Evolutionary conservation across 2,329 filamentous ascomycete genomes (phyloP), one percentile per base, ranked within the genome.

Genomic region (Exophiala bonariae): DNA sequence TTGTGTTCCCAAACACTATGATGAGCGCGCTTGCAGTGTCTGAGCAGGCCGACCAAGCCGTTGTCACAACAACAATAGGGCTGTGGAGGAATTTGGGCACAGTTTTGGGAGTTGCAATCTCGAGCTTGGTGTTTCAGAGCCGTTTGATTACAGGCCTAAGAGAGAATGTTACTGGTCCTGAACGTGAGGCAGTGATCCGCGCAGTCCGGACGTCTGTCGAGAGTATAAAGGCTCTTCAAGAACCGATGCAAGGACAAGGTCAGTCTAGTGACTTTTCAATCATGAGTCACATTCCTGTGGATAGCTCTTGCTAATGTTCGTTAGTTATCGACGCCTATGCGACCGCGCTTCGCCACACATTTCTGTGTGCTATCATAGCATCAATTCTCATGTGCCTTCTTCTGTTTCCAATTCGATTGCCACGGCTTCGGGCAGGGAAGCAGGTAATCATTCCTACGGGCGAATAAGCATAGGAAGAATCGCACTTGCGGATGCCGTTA

Each of bases 11-110:
- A 2, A 68, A 68, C 4, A 63, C 64, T 3, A 68, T 64, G 20
- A 62, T 74, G 34, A 67, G 66, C 4, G 66, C 70, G 9, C 64
- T 74, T 4, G 68, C 69, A 2, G 68, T 66, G 5, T 71, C 68
- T 38, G 61, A 62, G 3, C 65, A 70, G 49, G 66, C 64, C 30
- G 69, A 73, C 9, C 70, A 73, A 52, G 71, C 70, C 0, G 70
- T 72, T 14, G 68, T 72, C 59, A 54, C 54, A 17, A 54, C 47
- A 9, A 56, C 54, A 3, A 43, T 51, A 14, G 47, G 48, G 11
- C 46, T 56, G 22, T 54, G 52, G 44, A 47, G 54, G 32, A 54
- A 49, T 41, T 33, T 56, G 3, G 54, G 54, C 13, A 43, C 41
- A 10, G 50, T 56, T 3, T 34, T 56, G 44, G 54, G 51, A 14